These are phyloP conservation scores for Verticillium longisporum DNA, from an alignment of 2,329 filamentous ascomycete species.

Conservation along the genomic window DNA sequence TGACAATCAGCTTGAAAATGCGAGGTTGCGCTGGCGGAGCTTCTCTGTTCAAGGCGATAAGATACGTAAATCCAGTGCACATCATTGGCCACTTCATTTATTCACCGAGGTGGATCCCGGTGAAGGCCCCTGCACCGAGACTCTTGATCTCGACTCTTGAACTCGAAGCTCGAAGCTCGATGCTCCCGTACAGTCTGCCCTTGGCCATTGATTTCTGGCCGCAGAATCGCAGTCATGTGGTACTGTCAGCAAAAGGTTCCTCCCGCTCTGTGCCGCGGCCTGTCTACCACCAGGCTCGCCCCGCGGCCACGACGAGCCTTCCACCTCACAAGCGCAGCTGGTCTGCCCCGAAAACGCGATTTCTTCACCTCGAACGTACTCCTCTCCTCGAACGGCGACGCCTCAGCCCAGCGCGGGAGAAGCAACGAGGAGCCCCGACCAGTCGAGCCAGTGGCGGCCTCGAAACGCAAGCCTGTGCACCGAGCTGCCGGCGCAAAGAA, in stretches of 20 bases:
- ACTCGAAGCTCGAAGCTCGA: too few species aligned
- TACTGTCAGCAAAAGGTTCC: conserved; percentile 6
- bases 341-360: conserved; percentile 46
- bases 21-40: neutral
- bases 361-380: conserved; percentile 63
- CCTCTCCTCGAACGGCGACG: conserved; percentile 34
- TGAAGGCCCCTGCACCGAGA: neutral
- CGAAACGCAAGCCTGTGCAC: conserved; percentile 37
- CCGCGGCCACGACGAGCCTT: conserved; percentile 26
- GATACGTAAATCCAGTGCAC: neutral
- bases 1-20: neutral
- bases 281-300: conserved; percentile 3
- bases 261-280: conserved; percentile 6
- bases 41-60: neutral
- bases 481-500: conserved; percentile 51
- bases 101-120: neutral
- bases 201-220: neutral
- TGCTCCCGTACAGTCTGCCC: neutral
- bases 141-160: neutral
- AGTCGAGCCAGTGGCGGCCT: neutral
- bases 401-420: conserved; percentile 10
- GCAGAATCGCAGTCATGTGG: conserved; percentile 6
- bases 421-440: neutral
- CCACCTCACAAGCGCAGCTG: conserved; percentile 35
- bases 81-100: neutral